Evolutionary conservation across 2,329 filamentous ascomycete genomes (phyloP), one percentile per base, ranked within the genome.

Genomic region (Pseudopyrenochaeta lycopersici): DNA sequence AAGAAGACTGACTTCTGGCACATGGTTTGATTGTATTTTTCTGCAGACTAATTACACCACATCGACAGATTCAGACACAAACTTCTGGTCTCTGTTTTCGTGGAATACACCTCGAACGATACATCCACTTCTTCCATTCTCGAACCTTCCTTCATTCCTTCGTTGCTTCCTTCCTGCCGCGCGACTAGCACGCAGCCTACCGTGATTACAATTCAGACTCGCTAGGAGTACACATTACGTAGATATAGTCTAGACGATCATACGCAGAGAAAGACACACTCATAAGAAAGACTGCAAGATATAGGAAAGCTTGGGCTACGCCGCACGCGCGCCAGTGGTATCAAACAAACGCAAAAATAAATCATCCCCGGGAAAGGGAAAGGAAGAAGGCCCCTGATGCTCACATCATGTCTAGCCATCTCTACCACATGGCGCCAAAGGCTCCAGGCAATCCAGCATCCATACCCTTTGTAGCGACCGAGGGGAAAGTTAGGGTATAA

Each of bases 141-240:
- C n/a, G 12, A 23, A 10, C 40, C 12, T 15, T 12, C 14, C 20
- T 18, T 15, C 7, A 7, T 20, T 29, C 21, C 39, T 18, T 41
- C 18, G n/a, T n/a, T n/a, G n/a, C n/a, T n/a, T 21, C 39, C 12
- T 42, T n/a, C 15, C 23, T 42, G 40, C 40, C 23, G 23, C 40
- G 40, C 40, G 40, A 42, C 40, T 42, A 15, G 40, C 40, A 23
- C 40, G 23, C 40, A 23, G 23, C 40, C 40, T 42, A 42, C 40
- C 40, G 27, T n/a, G 23, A 42, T 42, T 42, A 42, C 40, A 18
- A 42, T 29, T 42, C 40, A 42, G 27, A 31, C 47, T 54, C 40
- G 41, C 54, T 47, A 49, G 44, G 33, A 54, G 54, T 58, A 58
- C 7, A 58, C 54, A 58, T 58, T 58, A 58, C 31, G 31, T 47